Evolutionary conservation across 257 asterid genomes (phyloP).

Genomic region (Capsicum chinense): DNA sequence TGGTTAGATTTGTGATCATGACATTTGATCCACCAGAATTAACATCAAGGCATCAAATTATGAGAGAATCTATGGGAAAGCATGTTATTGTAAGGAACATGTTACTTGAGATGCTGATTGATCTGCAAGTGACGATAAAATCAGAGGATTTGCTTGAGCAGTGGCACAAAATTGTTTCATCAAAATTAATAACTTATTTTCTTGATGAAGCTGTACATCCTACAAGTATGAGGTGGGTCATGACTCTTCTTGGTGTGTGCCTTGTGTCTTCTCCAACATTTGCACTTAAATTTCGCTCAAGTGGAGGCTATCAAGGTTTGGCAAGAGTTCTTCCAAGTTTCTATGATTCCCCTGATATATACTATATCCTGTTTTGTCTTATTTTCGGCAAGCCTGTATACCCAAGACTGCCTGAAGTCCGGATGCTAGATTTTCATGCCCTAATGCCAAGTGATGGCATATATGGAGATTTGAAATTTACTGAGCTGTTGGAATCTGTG

Average conservation of each 20-base stretch:
- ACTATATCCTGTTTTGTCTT: conserved; percentile 92
- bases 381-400: conserved; percentile 95
- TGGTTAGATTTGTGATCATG: conserved; percentile 94
- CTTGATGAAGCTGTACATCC: conserved; percentile 99
- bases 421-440: conserved; percentile 97
- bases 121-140: conserved; percentile 92
- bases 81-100: conserved; percentile 97
- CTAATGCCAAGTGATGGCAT: conserved; percentile 91
- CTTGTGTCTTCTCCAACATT: conserved; percentile 95
- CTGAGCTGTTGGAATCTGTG: conserved; percentile 86
- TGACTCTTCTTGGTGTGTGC: conserved; percentile 98
- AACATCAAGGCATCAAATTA: conserved; percentile 61
- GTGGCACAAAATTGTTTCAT: conserved; percentile 98
- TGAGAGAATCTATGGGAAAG: conserved; percentile 93
- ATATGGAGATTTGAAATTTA: conserved; percentile 76
- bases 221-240: conserved; percentile 99
- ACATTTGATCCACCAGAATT: conserved; percentile 95
- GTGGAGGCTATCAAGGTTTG: conserved; percentile 98
- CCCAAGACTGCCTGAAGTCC: conserved; percentile 98
- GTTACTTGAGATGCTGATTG: conserved; percentile 98
- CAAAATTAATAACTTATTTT: conserved; percentile 84
- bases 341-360: conserved; percentile 97
- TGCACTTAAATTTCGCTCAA: conserved; percentile 88
- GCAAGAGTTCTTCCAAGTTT: conserved; percentile 93
- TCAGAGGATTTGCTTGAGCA: conserved; percentile 98